phyloP scores from a whole-genome alignment of 1,284 basidiomycete species.

The Trametes sp. region DNA sequence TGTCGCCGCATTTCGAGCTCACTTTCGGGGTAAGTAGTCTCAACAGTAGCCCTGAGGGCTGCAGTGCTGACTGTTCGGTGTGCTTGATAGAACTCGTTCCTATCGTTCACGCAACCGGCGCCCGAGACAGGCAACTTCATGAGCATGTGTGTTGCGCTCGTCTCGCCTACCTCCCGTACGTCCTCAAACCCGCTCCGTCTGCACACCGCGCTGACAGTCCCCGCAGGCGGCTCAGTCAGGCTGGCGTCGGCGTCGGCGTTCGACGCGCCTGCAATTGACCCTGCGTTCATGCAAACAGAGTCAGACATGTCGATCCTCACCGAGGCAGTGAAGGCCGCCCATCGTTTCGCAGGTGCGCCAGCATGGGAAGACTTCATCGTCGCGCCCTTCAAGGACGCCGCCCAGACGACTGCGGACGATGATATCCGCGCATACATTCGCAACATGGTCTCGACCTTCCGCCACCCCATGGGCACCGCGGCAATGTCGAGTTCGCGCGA shows the following conservation, averaged over 20 bases:
- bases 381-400: constrained; percentile 7
- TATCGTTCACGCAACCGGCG: not conserved
- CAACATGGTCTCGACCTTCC: constrained; percentile 3
- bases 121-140: constrained; percentile 1
- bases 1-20: not conserved
- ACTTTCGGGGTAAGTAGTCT: constrained; percentile 2
- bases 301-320: constrained; percentile 33
- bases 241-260: constrained; percentile 35
- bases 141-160: constrained; percentile 9
- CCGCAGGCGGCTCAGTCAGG: constrained; percentile 33
- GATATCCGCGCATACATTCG: constrained; percentile 25
- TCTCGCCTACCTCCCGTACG: constrained; percentile 25
- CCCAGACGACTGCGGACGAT: constrained; percentile 12
- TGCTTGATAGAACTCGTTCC: not conserved
- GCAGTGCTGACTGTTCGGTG: not conserved
- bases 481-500: constrained; percentile 17
- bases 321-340: constrained; percentile 27
- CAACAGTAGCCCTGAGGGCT: not conserved
- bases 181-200: not conserved
- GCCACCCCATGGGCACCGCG: constrained; percentile 27
- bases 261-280: constrained; percentile 35
- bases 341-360: constrained; percentile 30
- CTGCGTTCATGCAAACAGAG: constrained; percentile 30
- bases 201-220: not conserved
- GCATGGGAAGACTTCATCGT: constrained; percentile 25